phyloP scores from a whole-genome alignment of 495 filamentous ascomycete genomes.

The Penicillium cinerascens region DNA sequence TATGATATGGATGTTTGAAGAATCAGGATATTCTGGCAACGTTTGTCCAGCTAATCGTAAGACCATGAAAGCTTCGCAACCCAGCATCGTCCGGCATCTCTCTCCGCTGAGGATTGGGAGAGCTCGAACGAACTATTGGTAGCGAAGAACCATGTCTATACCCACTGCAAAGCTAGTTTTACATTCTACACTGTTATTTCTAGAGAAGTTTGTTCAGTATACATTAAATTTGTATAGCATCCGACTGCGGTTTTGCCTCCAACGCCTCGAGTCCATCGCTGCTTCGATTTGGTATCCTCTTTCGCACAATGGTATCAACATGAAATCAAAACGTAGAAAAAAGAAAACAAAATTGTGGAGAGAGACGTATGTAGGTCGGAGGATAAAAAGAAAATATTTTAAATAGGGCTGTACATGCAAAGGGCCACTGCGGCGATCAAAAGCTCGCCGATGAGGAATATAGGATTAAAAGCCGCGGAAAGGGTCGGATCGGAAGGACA shows the following conservation, averaged over 20 bases:
- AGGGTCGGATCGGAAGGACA: slow-evolving; percentile 34
- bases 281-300: slow-evolving; percentile 8
- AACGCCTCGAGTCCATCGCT: slow-evolving; percentile 15
- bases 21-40: no score
- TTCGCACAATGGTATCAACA: slow-evolving; percentile 27
- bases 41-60: no score
- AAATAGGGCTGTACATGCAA: not conserved
- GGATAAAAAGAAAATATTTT: not conserved
- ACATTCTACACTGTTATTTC: not conserved
- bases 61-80: not conserved
- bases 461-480: slow-evolving; percentile 37
- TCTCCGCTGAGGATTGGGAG: no score
- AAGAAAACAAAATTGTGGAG: not conserved
- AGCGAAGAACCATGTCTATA: slow-evolving; percentile 6
- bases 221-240: slow-evolving; percentile 2
- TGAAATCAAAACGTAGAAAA: slow-evolving; percentile 5
- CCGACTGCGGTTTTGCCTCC: not conserved
- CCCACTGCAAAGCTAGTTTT: not conserved
- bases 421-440: not conserved
- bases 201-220: not conserved
- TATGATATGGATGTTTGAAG: no score
- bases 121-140: not conserved
- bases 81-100: not conserved
- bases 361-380: not conserved
- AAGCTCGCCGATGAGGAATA: not conserved